Evolutionary conservation across 192 early-diverging fungal species (phyloP), one percentile per base, ranked within the genome.

Genomic region (Obelidium mucronatum): DNA sequence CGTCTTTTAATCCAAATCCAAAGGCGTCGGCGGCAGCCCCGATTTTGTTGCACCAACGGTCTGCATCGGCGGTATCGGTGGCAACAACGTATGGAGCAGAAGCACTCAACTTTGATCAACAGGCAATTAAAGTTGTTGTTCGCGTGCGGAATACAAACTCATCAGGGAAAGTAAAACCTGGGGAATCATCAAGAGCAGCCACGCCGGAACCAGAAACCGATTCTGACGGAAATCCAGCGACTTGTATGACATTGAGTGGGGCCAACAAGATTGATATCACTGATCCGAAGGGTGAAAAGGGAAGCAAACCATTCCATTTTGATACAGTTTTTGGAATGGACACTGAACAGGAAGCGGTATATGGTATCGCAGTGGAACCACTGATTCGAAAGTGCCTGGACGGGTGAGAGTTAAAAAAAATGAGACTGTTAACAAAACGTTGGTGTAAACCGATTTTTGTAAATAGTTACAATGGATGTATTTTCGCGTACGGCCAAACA

Each of bases 401-500:
- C 39, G 81, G 81, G 73, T 69, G 19, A 44, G 67, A 34, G 17
- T 19, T 31, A 1, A 26, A 28, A 24, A 2, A 34, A 2, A 2
- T 4, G 1, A 35, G 62, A 11, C 1, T 64, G 15, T 72, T 72
- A 31, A 51, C 74, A 15, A 13, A 34, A 2, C 8, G 22, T 77
- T 28, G 15, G 17, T 22, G 2, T 8, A n/a, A n/a, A n/a, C n/a
- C 8, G 44, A 48, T 48, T 48, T 48, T 48, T 15, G 19, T 48
- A 15, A 48, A 48, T 42, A 24, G 78, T 13, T 79, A 74, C 67
- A 85, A 84, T 40, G 82, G 83, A 19, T 85, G 83, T 26, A 69
- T 86, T 2, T 86, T 86, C 60, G 80, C 73, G 13, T 86, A 86
- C 59, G 84, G 85, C 3, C 83, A 85, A 60, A 86, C 85, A 24